Evolutionary conservation across 2,329 filamentous ascomycete species (phyloP).

Genomic region (Fusarium albosuccineum): DNA sequence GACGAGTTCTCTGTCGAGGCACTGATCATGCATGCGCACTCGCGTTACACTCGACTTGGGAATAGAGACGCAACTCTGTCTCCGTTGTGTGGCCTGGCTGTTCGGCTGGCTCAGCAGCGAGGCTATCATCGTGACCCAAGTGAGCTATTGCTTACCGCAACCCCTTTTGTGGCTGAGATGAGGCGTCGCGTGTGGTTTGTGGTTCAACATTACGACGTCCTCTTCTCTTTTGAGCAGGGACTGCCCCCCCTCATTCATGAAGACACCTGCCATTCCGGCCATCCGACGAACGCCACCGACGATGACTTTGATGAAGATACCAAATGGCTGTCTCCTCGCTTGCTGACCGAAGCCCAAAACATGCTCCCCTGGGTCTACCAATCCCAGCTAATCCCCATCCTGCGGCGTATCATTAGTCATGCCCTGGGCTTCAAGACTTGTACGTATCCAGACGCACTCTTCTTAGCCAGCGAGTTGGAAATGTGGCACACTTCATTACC

Average conservation of each 20-base stretch:
- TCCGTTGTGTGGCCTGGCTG: neutral
- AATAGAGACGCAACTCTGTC: neutral
- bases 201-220: constrained; percentile 27
- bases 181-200: constrained; percentile 25
- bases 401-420: constrained; percentile 20
- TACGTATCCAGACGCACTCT: neutral
- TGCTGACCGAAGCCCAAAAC: neutral
- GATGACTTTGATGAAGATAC: constrained; percentile 28
- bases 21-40: constrained; percentile 20
- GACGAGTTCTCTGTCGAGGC: constrained; percentile 22
- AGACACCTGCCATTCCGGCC: neutral
- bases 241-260: constrained; percentile 15
- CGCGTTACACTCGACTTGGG: neutral
- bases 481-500: constrained; percentile 28
- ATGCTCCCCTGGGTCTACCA: constrained; percentile 13
- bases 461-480: neutral
- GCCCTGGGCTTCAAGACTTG: constrained; percentile 10
- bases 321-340: neutral
- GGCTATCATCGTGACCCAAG: constrained; percentile 12
- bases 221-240: constrained; percentile 23
- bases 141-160: neutral
- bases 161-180: constrained; percentile 26
- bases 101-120: constrained; percentile 21
- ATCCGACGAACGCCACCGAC: constrained; percentile 13
- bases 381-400: constrained; percentile 17